These are phyloP conservation scores for Nematocida sp. DNA, from an alignment of 371 early-diverging fungal species.

Conservation along the genomic window DNA sequence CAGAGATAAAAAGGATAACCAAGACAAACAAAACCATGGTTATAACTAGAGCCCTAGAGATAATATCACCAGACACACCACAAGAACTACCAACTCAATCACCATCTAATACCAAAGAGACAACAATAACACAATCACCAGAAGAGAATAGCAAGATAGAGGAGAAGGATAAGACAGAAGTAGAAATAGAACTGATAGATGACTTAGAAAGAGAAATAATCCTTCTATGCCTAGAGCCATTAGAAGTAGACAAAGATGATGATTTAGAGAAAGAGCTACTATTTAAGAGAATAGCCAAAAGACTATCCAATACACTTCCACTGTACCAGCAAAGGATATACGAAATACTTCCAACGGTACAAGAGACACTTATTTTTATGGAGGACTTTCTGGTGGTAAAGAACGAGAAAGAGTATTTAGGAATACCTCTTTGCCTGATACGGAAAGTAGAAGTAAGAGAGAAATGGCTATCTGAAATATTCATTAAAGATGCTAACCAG, in stretches of 20 bases:
- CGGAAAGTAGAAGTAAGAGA: slow-evolving; percentile 22
- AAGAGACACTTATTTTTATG: slow-evolving; percentile 1
- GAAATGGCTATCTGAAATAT: not conserved
- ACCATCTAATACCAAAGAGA: too few relatives aligned
- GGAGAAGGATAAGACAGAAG: not conserved
- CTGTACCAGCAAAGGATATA: slow-evolving; percentile 40
- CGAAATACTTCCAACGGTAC: not conserved
- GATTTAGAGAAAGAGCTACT: not conserved
- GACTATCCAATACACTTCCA: slow-evolving; percentile 22
- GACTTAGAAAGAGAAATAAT: slow-evolving; percentile 19
- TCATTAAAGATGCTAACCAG: slow-evolving; percentile 21
- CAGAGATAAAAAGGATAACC: not conserved
- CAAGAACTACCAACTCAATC: too few relatives aligned
- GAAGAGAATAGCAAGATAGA: too few relatives aligned
- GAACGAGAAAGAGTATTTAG: not conserved
- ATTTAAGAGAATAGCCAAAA: slow-evolving; percentile 5
- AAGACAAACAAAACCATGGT: not conserved
- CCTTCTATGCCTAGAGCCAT: not conserved
- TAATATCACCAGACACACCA: not conserved
- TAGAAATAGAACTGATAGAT: not conserved
- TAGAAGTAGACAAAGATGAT: slow-evolving; percentile 2
- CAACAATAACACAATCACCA: too few relatives aligned
- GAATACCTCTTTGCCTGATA: slow-evolving; percentile 33
- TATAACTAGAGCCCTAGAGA: not conserved
- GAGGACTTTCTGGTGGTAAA: slow-evolving; percentile 35